Base-by-base conservation (phyloP, 106 monocot genomes). In the Ottelia alismoides region DNA sequence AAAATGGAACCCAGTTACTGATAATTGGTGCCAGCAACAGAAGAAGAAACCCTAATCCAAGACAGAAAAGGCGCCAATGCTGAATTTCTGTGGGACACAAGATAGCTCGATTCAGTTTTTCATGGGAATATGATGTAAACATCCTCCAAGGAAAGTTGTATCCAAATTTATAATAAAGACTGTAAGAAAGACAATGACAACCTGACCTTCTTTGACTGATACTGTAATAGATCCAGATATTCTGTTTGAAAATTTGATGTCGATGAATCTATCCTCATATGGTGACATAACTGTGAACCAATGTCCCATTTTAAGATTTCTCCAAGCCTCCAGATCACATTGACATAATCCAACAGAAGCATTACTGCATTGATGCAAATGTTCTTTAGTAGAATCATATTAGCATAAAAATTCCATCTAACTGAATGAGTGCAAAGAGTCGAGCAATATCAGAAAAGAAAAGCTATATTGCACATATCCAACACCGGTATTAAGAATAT, bases 1-100 rank as follows among this genome's bases (percentile, higher is more conserved):
- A 98, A 69, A 98, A 98, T 30, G 89, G 89, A 16, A 69, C 85
- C 85, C 89, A 98, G 27, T 66, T 77, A 47, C 96, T 98, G 49
- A 85, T 64, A 56, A 74, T 72, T 22, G 96, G 96, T 55, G 96
- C 81, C 31, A 77, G 30, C n/a, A 84, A 46, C 20, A 98, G 70
- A 55, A 98, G 51, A 40, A 79, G 11, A 77, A 82, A 67, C 26
- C 96, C 96, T 69, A 90, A 48, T 35, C 76, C 89, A 67, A 98
- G 79, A 73, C 62, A 89, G 73, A 82, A 1, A 25, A 89, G 55
- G 23, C 96, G 84, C 96, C 96, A 89, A 18, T 65, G 76, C 25
- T 99, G 98, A 73, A 85, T 75, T 45, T 85, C 98, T 90, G 72
- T n/a, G n/a, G n/a, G n/a, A n/a, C n/a, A n/a, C n/a, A n/a, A n/a